These are phyloP conservation scores for Rheum nobile DNA, from an alignment of 148 eudicot species.

Conservation along the genomic window DNA sequence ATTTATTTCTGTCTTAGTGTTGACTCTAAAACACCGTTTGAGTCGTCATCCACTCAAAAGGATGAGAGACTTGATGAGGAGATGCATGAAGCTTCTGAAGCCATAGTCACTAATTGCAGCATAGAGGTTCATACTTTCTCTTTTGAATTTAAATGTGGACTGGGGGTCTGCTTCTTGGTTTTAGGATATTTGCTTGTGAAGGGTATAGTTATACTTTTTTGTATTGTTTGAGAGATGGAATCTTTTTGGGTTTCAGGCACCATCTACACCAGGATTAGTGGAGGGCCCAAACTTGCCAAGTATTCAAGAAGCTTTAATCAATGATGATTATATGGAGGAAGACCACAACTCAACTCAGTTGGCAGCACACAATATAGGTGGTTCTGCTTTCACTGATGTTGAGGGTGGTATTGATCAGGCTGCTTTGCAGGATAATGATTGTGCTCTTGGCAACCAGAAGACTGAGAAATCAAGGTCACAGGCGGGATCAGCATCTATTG, in stretches of 20 bases:
- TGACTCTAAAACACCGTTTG: conserved; percentile 37
- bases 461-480: conserved; percentile 2
- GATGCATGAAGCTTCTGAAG: conserved; percentile 20
- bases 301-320: conserved; percentile 43
- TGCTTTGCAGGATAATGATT: conserved; percentile 18
- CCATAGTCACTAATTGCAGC: conserved; percentile 8
- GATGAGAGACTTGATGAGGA: conserved; percentile 31
- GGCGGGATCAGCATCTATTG: neutral
- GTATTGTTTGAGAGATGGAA: conserved; percentile 11
- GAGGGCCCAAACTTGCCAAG: conserved; percentile 71
- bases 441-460: conserved; percentile 9
- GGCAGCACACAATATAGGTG: conserved; percentile 28
- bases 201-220: neutral
- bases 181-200: neutral
- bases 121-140: neutral
- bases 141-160: neutral
- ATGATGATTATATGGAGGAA: conserved; percentile 74
- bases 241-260: conserved; percentile 56
- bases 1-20: conserved; percentile 26
- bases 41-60: conserved; percentile 25
- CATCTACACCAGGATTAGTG: conserved; percentile 71
- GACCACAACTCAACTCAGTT: conserved; percentile 29
- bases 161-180: neutral
- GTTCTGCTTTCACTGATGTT: conserved; percentile 21
- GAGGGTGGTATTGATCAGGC: conserved; percentile 12